Base-by-base conservation (phyloP, 129 eudicot species). In the Ambrosia artemisiifolia region DNA sequence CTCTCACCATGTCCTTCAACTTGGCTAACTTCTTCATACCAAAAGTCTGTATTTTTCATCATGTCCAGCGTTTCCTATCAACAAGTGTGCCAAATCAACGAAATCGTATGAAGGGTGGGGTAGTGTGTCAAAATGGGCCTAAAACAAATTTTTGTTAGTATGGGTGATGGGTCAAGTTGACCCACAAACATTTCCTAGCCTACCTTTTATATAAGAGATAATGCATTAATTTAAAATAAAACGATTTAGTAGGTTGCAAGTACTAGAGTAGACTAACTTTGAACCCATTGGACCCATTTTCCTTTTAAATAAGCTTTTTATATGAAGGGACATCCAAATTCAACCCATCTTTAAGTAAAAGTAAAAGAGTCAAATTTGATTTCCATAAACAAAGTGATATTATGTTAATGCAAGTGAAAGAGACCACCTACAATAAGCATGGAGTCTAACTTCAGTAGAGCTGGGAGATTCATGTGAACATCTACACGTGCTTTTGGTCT, bases 401-500 rank as follows among this genome's bases (percentile, higher is more conserved):
- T 6, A 67, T 54, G 36, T 33, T 49, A 14, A 42, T 30, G n/a
- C 8, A 54, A 48, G 44, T 38, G 75, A 66, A 75, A 55, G n/a
- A 72, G 81, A 71, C 78, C 68, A 83, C 99, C 12, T 95, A 95
- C 99, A 75, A 95, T 80, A 8, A 95, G 98, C 96, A 93, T 87
- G 65, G 92, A 93, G 80, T 93, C 98, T 63, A 93, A 75, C 82
- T 93, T 93, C 78, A 74, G 81, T 40, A 93, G 87, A 63, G 96
- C 98, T 69, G 98, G 98, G 65, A 93, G 92, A 79, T 87, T 93
- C 88, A 87, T 85, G 57, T 89, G 88, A 64, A 89, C 77, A 75
- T 93, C 98, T 18, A 83, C 91, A 75, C 98, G 96, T 69, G 92
- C 92, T 84, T 84, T 87, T 2, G 96, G 95, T 63, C 83, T 87